These are phyloP conservation scores for Colletotrichum graminicola DNA, from an alignment of 2,329 filamentous ascomycete genomes.

Conservation along the genomic window DNA sequence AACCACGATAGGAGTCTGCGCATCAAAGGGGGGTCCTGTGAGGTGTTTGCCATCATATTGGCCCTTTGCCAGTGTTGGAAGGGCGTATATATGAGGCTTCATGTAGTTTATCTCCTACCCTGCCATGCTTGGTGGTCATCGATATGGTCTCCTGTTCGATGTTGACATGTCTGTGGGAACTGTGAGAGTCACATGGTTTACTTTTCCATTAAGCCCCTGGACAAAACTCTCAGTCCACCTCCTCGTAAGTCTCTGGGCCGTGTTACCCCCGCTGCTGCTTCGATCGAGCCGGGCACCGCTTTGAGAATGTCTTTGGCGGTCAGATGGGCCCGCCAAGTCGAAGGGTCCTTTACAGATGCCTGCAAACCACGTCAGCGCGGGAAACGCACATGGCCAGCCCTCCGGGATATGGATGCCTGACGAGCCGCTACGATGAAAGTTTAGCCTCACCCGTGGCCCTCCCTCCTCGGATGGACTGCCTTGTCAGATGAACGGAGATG, in stretches of 20 bases:
- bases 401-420: neutral
- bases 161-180: neutral
- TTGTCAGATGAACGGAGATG: neutral
- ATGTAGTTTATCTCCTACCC: neutral
- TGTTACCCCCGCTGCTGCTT: neutral
- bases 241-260: neutral
- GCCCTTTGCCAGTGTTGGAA: neutral
- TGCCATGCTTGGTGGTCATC: neutral
- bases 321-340: neutral
- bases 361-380: neutral
- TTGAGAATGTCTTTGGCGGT: neutral
- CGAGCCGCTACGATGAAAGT: neutral
- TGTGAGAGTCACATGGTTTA: neutral
- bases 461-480: neutral
- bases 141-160: neutral
- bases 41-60: neutral
- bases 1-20: neutral
- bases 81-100: neutral
- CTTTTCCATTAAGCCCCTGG: neutral
- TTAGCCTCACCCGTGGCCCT: neutral
- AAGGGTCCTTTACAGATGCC: neutral
- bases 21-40: neutral
- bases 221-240: neutral
- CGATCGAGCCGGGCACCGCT: neutral
- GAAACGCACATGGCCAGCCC: too few species aligned